Base-by-base conservation (phyloP, 768 basidiomycete species). In the Gloeophyllum trabeum region DNA sequence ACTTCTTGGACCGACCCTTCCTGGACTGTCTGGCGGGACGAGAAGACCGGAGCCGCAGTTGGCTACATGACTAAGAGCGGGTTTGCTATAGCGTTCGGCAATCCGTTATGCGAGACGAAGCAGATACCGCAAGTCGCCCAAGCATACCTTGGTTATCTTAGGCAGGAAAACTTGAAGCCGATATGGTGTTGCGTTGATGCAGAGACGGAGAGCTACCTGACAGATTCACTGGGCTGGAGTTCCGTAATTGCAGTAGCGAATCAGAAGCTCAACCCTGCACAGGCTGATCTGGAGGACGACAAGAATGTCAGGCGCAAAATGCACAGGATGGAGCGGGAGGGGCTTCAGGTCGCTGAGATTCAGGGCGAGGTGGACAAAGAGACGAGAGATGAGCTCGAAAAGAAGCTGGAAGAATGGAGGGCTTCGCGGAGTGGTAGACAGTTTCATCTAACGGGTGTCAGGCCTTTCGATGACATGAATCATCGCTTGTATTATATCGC, bases 1-100 rank as follows among this genome's bases (percentile, higher is more conserved):
- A 85, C 79, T 0, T 72, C 79, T 6, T 84, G 79, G 80, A 65
- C 81, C 6, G 81, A 87, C 52, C 70, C 49, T 35, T 61, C 55
- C 48, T 67, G 61, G 61, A 56, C 62, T 16, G 60, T 71, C 20
- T 73, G 70, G 70, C 71, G 54, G 56, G 76, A 54, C 70, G 67
- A 54, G 54, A 57, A 39, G 57, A 77, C 51, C 59, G 79, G 79
- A 52, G 70, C 75, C 2, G 70, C 79, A 0, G 69, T 79, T 35
- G 79, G 77, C 3, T 81, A 77, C 59, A 72, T 79, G 54, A 62
- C 65, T 13, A 53, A 61, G 44, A 65, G 69, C 39, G 58, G 63
- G 3, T 78, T 73, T 52, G 64, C 73, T 5, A 75, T 82, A 45
- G 69, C 72, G 3, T 81, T 77, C 68, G 81, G 81, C 3, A 70